phyloP scores from a whole-genome alignment of 257 asterid genomes.

The Przewalskia tangutica region DNA sequence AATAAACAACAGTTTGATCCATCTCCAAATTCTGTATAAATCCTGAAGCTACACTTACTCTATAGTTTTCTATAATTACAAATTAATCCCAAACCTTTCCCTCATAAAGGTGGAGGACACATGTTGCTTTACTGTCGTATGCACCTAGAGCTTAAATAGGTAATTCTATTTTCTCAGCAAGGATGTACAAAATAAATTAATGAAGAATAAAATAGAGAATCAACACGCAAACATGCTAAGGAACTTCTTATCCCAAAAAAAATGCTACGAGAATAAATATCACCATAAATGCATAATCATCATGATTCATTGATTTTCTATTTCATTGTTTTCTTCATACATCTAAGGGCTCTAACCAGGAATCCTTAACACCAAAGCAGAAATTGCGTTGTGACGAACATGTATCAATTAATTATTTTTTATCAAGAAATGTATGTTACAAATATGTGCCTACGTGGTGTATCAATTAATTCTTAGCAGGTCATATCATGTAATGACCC shows the following conservation, averaged over 20 bases:
- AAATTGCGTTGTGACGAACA: not conserved
- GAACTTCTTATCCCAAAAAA: not conserved
- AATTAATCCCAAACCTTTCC: not conserved
- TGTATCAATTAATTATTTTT: not conserved
- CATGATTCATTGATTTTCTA: not conserved
- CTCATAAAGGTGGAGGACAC: not conserved
- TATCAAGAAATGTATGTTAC: too few relatives aligned
- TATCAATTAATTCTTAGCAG: not conserved
- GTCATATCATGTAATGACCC: not conserved
- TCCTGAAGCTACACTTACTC: not conserved
- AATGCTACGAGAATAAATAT: not conserved
- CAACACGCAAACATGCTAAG: not conserved
- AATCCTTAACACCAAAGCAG: not conserved
- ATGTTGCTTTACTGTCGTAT: not conserved
- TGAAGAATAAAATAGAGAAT: not conserved
- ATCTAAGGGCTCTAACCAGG: not conserved
- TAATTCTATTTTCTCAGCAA: not conserved
- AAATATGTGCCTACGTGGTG: too few relatives aligned
- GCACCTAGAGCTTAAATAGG: not conserved
- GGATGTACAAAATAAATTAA: not conserved
- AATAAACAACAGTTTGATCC: not conserved
- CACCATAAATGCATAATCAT: not conserved
- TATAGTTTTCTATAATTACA: not conserved
- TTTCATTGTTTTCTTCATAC: not conserved
- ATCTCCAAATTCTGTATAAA: not conserved